A percentile compares a stretch with the other conserved stretches of the same genome.
These are phyloP conservation scores for Lachancea fermentati DNA, from an alignment of 805 yeast species.

Conservation along the genomic window DNA sequence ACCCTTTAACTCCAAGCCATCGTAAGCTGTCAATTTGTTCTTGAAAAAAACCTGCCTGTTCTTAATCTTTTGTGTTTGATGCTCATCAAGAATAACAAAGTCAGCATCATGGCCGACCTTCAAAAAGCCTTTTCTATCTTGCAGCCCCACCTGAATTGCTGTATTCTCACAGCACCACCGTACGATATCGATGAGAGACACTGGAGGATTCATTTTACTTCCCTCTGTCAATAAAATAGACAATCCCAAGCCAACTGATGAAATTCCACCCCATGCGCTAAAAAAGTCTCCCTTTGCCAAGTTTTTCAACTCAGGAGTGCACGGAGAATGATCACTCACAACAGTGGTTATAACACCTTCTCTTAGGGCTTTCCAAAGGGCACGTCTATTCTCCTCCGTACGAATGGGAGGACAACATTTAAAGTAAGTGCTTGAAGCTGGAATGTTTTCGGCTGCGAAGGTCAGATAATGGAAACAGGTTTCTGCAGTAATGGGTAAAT, in stretches of 20 bases:
- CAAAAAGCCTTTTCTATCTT: conserved; percentile 66
- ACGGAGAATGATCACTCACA: conserved; percentile 94
- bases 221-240: conserved; percentile 79
- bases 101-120: conserved; percentile 83
- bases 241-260: conserved; percentile 88
- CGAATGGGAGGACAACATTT: conserved; percentile 97
- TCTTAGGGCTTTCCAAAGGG: conserved; percentile 73
- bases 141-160: conserved; percentile 76
- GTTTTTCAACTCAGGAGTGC: conserved; percentile 86
- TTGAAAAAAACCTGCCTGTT: conserved; percentile 64
- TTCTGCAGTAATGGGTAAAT: conserved; percentile 72
- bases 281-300: conserved; percentile 80
- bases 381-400: conserved; percentile 59
- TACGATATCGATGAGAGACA: conserved; percentile 56
- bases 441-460: conserved; percentile 69
- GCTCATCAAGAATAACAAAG: conserved; percentile 73
- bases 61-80: conserved; percentile 41
- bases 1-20: conserved; percentile 65
- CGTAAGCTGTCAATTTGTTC: conserved; percentile 84
- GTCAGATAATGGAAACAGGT: conserved; percentile 92
- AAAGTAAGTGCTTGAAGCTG: conserved; percentile 72
- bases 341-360: conserved; percentile 69
- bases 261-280: conserved; percentile 94
- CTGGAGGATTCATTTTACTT: conserved; percentile 41
- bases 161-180: conserved; percentile 82